Base-by-base conservation (phyloP, 257 asterid species). In the Penstemon eatonii region DNA sequence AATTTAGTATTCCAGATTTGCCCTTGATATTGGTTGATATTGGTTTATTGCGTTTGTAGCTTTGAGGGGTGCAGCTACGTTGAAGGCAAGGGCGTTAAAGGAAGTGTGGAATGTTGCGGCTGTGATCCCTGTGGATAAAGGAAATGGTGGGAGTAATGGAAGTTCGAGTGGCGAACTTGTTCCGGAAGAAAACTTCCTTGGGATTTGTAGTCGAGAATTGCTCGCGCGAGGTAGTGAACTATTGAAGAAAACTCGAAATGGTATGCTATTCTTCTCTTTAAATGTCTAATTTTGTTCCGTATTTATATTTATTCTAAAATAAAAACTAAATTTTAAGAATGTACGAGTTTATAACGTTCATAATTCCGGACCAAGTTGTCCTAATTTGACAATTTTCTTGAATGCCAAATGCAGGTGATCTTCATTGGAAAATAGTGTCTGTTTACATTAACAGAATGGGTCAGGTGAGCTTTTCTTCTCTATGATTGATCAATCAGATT, bases 401-500 rank as follows among this genome's bases (percentile, higher is more conserved):
- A 10, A 52, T 70, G 19, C 10, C 63, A 13, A 75, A 42, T 78
- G 92, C 95, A 94, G 99, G 92, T 42, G 98, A 94, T 62, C 98
- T 94, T 51, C 99, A 94, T 60, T 91, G 98, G 99, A 94, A 94
- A 79, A 67, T 94, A 51, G 99, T 91, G 43, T 94, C 96, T 39
- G 96, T 91, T 64, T 91, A 94, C 88, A 77, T 91, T 25, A 91
- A 91, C 77, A 70, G 73, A 77, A 59, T 75, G 80, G 99, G 98
- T 46, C 95, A 89, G 96, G 99, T 94, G 46, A n/a, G 76, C 63
- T 37, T 66, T 69, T 25, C 61, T 37, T 50, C 65, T 25, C 57
- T 42, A 72, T 76, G 76, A 76, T 68, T 73, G 50, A 66, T 58
- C 61, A 74, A 78, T 76, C 75, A 76, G 62, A 18, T 49, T 43